These are phyloP conservation scores for Periconia macrospinosa DNA, from an alignment of 2,329 filamentous ascomycete genomes.

Conservation along the genomic window DNA sequence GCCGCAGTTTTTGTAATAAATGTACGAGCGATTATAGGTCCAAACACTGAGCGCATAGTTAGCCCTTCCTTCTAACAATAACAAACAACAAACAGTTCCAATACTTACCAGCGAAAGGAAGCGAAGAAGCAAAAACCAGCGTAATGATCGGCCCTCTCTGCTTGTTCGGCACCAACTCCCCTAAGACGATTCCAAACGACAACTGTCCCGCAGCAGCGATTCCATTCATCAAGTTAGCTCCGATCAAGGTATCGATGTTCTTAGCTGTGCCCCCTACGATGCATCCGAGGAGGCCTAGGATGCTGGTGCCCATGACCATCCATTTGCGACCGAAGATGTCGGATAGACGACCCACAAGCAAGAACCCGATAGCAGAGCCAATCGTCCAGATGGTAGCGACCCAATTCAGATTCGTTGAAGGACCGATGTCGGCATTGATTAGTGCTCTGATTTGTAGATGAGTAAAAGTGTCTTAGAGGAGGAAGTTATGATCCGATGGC, in stretches of 20 bases:
- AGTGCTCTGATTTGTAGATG: slow-evolving; percentile 8
- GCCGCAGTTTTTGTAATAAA: slow-evolving; percentile 43
- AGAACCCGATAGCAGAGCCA: slow-evolving; percentile 22
- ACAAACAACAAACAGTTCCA: neutral
- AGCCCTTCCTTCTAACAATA: neutral
- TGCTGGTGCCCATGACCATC: slow-evolving; percentile 22
- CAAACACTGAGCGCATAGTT: slow-evolving; percentile 37
- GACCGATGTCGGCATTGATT: slow-evolving; percentile 32
- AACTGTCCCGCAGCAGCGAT: slow-evolving; percentile 30
- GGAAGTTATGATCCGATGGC: too few species aligned
- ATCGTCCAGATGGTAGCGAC: slow-evolving; percentile 32
- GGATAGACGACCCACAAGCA: slow-evolving; percentile 26
- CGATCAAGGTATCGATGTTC: slow-evolving; percentile 34
- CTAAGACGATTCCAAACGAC: slow-evolving; percentile 30
- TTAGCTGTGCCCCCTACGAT: slow-evolving; percentile 34
- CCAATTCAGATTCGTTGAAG: slow-evolving; percentile 28
- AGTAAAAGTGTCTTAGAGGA: neutral
- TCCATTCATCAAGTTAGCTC: slow-evolving; percentile 30
- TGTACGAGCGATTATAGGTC: slow-evolving; percentile 52
- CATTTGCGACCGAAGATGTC: slow-evolving; percentile 30
- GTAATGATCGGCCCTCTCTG: slow-evolving; percentile 31
- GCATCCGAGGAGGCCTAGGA: slow-evolving; percentile 24
- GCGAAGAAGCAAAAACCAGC: slow-evolving; percentile 22
- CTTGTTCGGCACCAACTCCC: slow-evolving; percentile 41
- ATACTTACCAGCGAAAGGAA: slow-evolving; percentile 35